Base-by-base conservation (phyloP, 2,329 filamentous ascomycete species). In the Alternaria burnsii region DNA sequence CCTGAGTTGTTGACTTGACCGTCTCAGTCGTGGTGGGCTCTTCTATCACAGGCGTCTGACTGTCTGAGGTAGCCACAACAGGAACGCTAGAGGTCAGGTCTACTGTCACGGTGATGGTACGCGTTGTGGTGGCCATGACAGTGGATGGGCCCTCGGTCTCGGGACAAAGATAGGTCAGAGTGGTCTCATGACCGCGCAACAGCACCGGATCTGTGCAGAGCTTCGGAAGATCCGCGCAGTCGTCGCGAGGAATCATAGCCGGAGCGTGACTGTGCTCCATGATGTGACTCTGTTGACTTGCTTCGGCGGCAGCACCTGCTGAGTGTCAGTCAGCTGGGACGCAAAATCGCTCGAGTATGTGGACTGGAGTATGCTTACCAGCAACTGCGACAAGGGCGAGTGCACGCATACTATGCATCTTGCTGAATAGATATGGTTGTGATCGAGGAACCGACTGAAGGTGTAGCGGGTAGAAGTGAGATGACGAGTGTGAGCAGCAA, bases 121-220 rank as follows among this genome's bases (percentile, higher is more conserved):
- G 58, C 10, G 67, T 73, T 22, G 52, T 58, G 12, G 69, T 73
- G 51, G 66, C 52, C 11, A 66, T 71, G 34, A 70, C 55, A 4
- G 61, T 67, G 16, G 62, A 57, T 1, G 40, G 63, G 2, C 54
- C 62, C 26, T 56, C 9, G 8, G 52, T 54, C 54, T 62, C 56
- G 8, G 69, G 63, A 40, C 71, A 73, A 7, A 72, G 51, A 34
- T 71, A 73, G 32, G 70, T 71, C 22, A 72, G 38, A n/a, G 48
- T 65, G 5, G 61, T 72, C n/a, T 63, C 53, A 18, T 44, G 20
- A 16, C 69, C 69, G 10, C 55, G 40, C 26, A 72, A 47, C 55
- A 66, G 55, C 14, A 52, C 69, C 6, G 58, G 14, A n/a, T 58
- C 67, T 8, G 70, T 72, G 54, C 71, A 74, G 16, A 74, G 62